These are phyloP conservation scores for Triticum dicoccoides DNA, from an alignment of 176 grass and related monocot genomes.

Conservation along the genomic window DNA sequence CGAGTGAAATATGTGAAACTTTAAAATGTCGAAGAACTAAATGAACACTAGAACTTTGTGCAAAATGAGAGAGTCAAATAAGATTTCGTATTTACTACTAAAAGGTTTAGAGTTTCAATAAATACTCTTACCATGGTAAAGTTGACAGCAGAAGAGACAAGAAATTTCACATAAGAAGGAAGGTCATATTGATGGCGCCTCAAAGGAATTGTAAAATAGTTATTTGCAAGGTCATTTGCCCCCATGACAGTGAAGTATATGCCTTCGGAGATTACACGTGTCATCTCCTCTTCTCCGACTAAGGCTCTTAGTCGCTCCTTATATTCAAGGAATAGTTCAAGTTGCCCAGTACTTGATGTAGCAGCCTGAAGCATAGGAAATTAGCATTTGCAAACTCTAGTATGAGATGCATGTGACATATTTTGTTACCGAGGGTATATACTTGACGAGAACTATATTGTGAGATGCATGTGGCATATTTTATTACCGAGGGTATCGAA, in stretches of 20 bases:
- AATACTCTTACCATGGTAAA: slow-evolving; percentile 43
- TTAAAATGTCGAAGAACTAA: background rate
- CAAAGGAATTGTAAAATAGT: slow-evolving; percentile 35
- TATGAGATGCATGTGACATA: background rate
- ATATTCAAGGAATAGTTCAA: slow-evolving; percentile 50
- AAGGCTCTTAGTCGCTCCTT: slow-evolving; percentile 40
- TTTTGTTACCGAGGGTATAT: background rate
- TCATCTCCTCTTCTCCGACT: slow-evolving; percentile 36
- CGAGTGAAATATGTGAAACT: background rate
- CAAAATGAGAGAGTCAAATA: background rate
- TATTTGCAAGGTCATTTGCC: slow-evolving; percentile 55
- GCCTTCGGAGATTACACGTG: slow-evolving; percentile 26
- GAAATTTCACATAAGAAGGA: slow-evolving; percentile 40
- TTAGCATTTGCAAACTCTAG: background rate
- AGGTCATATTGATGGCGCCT: slow-evolving; percentile 40
- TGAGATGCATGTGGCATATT: background rate
- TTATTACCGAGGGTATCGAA: background rate
- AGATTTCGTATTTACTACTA: background rate
- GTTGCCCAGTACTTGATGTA: slow-evolving; percentile 36
- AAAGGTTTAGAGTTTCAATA: too few species aligned
- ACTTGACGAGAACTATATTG: background rate
- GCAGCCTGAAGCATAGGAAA: slow-evolving; percentile 27
- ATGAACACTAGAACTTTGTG: background rate
- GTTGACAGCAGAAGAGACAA: slow-evolving; percentile 26
- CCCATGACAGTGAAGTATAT: slow-evolving; percentile 42